phyloP scores from a whole-genome alignment of 164 flowering plant genomes.

The Euptelea pleiosperma region DNA sequence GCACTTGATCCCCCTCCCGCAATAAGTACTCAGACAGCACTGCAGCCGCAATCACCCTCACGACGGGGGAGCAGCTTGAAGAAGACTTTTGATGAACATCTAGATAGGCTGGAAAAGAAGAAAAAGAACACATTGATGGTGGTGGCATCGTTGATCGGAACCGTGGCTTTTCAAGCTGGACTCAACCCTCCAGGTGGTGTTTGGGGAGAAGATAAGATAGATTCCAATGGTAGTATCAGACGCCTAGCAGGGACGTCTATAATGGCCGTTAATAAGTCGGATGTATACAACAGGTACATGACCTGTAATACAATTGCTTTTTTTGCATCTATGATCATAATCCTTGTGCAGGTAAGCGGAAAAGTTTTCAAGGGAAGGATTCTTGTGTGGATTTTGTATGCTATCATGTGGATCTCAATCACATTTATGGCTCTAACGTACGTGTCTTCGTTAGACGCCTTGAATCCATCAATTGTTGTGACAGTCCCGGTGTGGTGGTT shows the following conservation, averaged over 20 bases:
- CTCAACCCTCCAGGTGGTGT: constrained; percentile 3
- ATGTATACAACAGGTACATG: background rate
- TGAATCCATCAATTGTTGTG: too few species aligned
- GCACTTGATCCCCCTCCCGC: too few species aligned
- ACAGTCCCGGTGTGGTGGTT: too few species aligned
- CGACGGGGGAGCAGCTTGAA: background rate
- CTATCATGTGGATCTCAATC: constrained; percentile 19
- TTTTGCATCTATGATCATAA: constrained; percentile 19
- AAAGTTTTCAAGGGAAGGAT: constrained; percentile 4
- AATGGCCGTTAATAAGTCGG: background rate
- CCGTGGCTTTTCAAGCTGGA: constrained; percentile 19
- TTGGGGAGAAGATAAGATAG: constrained; percentile 15
- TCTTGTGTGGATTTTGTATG: constrained; percentile 18
- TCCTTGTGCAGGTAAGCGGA: too few species aligned
- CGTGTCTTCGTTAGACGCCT: too few species aligned
- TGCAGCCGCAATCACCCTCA: too few species aligned
- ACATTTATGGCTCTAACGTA: background rate
- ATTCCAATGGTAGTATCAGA: background rate
- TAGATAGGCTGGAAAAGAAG: constrained; percentile 7
- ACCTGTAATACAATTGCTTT: constrained; percentile 14
- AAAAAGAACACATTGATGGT: constrained; percentile 19
- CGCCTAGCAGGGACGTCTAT: constrained; percentile 11
- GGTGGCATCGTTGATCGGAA: constrained; percentile 24
- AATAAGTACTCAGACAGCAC: too few species aligned
- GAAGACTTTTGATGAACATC: background rate